Evolutionary conservation across 2,329 filamentous ascomycete species (phyloP).

Genomic region (Knufia fluminis): DNA sequence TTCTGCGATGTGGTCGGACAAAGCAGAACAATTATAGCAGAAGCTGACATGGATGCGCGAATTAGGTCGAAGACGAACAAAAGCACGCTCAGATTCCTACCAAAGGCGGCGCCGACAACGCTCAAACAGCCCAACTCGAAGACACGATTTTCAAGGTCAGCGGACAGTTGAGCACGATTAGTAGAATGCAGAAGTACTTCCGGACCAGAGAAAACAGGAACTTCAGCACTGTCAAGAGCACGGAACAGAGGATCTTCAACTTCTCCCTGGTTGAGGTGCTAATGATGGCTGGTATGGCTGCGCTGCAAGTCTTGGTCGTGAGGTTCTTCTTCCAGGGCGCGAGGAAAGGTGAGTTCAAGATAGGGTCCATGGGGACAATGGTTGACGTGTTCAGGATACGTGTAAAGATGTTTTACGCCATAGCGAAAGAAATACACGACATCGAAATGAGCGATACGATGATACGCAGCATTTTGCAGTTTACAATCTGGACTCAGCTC

Average conservation of each 20-base stretch:
- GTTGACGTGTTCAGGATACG: slow-evolving; percentile 4
- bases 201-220: slow-evolving; percentile 97
- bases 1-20: too few species aligned
- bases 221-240: slow-evolving; percentile 95
- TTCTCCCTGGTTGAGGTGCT: slow-evolving; percentile 88
- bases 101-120: slow-evolving; percentile 77
- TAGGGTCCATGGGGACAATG: neutral
- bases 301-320: slow-evolving; percentile 91
- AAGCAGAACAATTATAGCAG: neutral
- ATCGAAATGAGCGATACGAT: slow-evolving; percentile 1
- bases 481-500: too few species aligned
- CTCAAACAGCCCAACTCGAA: slow-evolving; percentile 81
- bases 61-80: slow-evolving; percentile 84
- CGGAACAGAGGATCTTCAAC: slow-evolving; percentile 91
- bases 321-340: slow-evolving; percentile 95
- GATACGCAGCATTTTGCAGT: too few species aligned
- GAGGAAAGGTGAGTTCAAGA: slow-evolving; percentile 44
- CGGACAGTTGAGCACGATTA: slow-evolving; percentile 84
- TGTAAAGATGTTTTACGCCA: neutral
- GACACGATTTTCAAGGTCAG: slow-evolving; percentile 95
- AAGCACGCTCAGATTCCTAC: slow-evolving; percentile 61
- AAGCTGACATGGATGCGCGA: slow-evolving; percentile 5
- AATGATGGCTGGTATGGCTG: slow-evolving; percentile 92
- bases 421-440: neutral
- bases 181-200: slow-evolving; percentile 98